phyloP scores from a whole-genome alignment of 208 protist genomes.

The Trypanosoma congolense region DNA sequence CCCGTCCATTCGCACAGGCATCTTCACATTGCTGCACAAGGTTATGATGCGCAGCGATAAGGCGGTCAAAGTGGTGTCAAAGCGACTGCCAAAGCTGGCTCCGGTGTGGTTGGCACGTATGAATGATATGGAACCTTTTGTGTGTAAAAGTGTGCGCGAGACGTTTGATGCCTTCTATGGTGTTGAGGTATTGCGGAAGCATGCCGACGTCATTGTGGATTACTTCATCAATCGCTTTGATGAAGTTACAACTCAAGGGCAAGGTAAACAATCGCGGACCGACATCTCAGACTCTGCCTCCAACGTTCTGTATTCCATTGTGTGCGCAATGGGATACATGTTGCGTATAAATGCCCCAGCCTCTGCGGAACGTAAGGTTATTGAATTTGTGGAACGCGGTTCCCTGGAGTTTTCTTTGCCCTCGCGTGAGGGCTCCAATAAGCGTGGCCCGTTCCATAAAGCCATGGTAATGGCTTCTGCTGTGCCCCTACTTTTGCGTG shows the following conservation, averaged over 20 bases:
- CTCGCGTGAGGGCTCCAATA: slow-evolving; percentile 12
- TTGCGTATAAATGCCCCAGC: slow-evolving; percentile 55
- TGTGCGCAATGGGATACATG: slow-evolving; percentile 80
- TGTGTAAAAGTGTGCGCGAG: slow-evolving; percentile 39
- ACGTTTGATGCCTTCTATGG: slow-evolving; percentile 66
- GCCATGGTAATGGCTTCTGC: slow-evolving; percentile 69
- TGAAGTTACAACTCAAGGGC: slow-evolving; percentile 27
- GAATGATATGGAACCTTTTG: slow-evolving; percentile 69
- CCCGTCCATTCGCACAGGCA: slow-evolving; percentile 42
- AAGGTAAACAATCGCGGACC: slow-evolving; percentile 52
- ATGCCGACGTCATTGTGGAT: slow-evolving; percentile 47
- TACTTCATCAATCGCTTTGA: slow-evolving; percentile 36
- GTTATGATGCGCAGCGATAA: slow-evolving; percentile 42
- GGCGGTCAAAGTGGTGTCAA: slow-evolving; percentile 38
- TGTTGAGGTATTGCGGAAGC: slow-evolving; percentile 55
- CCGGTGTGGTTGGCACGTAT: slow-evolving; percentile 75
- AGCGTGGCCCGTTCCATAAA: slow-evolving; percentile 39
- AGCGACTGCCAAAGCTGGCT: slow-evolving; percentile 43
- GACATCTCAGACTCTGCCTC: slow-evolving; percentile 60
- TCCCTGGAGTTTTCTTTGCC: slow-evolving; percentile 46
- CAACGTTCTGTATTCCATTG: slow-evolving; percentile 53
- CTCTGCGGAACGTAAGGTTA: slow-evolving; percentile 40
- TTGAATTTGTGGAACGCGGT: slow-evolving; percentile 49
- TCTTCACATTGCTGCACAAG: slow-evolving; percentile 49
- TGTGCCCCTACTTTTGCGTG: slow-evolving; percentile 67